A percentile compares a stretch with the other conserved stretches of the same genome.
phyloP scores from a whole-genome alignment of 129 eudicot genomes.

The Lactuca saligna region DNA sequence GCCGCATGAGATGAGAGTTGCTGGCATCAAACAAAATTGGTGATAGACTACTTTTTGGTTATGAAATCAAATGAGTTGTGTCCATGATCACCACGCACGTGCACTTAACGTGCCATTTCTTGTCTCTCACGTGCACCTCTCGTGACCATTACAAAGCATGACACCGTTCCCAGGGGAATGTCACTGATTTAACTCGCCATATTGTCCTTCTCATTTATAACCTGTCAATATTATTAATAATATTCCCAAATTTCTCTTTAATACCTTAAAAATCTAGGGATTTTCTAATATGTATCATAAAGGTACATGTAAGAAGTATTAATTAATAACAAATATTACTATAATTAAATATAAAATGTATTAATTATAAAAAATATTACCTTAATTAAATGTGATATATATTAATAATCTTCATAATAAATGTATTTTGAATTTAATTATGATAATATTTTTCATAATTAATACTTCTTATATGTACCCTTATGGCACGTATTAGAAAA shows the following conservation, averaged over 20 bases:
- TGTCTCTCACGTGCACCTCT: conserved; percentile 37
- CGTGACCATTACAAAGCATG: conserved; percentile 27
- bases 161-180: conserved; percentile 15
- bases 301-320: no score
- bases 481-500: no score
- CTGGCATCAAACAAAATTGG: conserved; percentile 20
- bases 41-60: conserved; percentile 21
- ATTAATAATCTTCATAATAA: no score
- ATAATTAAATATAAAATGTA: no score
- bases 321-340: no score
- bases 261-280: neutral
- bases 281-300: no score
- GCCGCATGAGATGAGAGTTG: conserved; percentile 30
- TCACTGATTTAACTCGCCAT: conserved; percentile 1
- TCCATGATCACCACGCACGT: conserved; percentile 39
- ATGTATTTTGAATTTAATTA: no score
- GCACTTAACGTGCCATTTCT: conserved; percentile 36
- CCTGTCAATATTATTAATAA: neutral
- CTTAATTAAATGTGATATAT: no score
- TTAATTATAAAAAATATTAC: no score
- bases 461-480: no score
- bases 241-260: no score
- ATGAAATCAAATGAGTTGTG: conserved; percentile 20
- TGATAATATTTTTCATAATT: no score
- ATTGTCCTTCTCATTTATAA: neutral